These are phyloP conservation scores for Physcomitrellopsis africana DNA, from an alignment of 225 moss, liverwort and hornwort genomes.

Conservation along the genomic window DNA sequence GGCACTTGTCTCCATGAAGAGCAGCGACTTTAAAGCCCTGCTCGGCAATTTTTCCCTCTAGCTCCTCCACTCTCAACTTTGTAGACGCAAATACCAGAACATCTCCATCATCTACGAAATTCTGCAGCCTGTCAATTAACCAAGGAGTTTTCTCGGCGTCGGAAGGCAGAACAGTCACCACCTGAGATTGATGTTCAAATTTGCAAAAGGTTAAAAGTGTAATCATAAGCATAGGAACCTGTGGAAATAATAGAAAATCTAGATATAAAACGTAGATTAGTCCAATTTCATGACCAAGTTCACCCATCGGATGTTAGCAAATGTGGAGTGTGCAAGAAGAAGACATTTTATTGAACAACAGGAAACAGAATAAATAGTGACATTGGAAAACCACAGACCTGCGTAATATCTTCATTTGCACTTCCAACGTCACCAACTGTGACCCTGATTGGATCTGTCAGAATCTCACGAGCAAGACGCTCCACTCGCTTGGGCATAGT, in stretches of 20 bases:
- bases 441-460: constrained; percentile 85
- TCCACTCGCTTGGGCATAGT: constrained; percentile 97
- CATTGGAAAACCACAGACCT: constrained; percentile 25
- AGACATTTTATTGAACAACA: not conserved
- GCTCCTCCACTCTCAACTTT: constrained; percentile 90
- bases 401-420: constrained; percentile 78
- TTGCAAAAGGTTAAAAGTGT: constrained; percentile 25
- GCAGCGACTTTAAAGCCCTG: constrained; percentile 89
- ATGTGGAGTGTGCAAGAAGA: too few relatives aligned
- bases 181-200: constrained; percentile 40
- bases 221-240: constrained; percentile 8
- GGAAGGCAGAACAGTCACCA: constrained; percentile 69
- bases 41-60: constrained; percentile 71
- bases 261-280: constrained; percentile 1
- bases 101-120: constrained; percentile 90
- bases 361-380: not conserved
- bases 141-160: constrained; percentile 84
- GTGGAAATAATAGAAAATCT: constrained; percentile 21
- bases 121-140: constrained; percentile 77
- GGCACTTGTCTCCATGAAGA: constrained; percentile 98
- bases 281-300: too few relatives aligned
- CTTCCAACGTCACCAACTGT: constrained; percentile 81
- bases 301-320: too few relatives aligned
- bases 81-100: constrained; percentile 92
- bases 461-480: constrained; percentile 85